Conservation (phyloP, 441 rosid genomes). For the Populus hybrid region DNA sequence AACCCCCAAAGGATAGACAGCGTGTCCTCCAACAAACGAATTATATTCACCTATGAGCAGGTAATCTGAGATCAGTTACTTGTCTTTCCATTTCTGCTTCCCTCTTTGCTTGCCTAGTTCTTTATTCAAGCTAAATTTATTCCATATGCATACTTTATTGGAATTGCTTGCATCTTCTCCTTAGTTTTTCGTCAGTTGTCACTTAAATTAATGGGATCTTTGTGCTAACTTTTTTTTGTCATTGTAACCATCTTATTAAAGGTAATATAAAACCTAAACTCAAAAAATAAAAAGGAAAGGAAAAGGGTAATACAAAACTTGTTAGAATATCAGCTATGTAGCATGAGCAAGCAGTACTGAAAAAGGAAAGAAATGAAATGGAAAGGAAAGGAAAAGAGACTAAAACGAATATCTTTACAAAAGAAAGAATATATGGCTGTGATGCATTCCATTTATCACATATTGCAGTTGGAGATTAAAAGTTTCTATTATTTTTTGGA, state of each 20-base stretch:
- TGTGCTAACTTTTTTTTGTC: neutral
- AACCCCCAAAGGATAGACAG: slow-evolving; percentile 96
- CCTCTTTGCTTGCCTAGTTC: neutral
- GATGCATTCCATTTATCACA: neutral
- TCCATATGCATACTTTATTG: neutral
- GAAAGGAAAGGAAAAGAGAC: no score
- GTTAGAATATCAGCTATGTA: no score
- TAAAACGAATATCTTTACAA: no score
- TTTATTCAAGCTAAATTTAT: neutral
- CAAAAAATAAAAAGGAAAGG: no score
- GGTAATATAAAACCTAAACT: no score
- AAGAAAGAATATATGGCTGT: neutral
- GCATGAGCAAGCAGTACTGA: no score
- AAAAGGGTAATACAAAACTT: neutral
- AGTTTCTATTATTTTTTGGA: neutral
- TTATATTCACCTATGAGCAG: slow-evolving; percentile 90
- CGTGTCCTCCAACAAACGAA: slow-evolving; percentile 71
- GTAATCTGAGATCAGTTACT: slow-evolving; percentile 30
- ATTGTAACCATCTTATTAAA: neutral
- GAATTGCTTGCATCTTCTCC: neutral
- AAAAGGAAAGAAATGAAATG: no score
- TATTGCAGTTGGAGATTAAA: neutral
- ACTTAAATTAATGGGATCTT: neutral
- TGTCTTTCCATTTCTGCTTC: neutral
- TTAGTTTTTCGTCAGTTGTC: neutral